Conservation (phyloP, 2,329 filamentous ascomycete species). For the Colletotrichum orbiculare region DNA sequence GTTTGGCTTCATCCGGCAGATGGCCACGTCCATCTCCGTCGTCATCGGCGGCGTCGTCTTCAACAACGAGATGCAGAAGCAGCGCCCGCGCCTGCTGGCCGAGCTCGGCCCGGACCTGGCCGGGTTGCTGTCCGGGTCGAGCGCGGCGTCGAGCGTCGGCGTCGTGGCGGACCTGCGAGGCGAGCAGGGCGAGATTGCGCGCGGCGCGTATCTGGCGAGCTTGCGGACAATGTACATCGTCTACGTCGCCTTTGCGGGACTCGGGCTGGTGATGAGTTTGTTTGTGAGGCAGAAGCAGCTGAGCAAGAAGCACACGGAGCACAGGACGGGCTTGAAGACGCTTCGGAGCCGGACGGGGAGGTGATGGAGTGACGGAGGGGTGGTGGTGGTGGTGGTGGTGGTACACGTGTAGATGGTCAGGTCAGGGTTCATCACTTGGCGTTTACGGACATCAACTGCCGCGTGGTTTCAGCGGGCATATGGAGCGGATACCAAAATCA, state of each 20-base stretch:
- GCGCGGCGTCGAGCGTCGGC: slow-evolving; percentile 71
- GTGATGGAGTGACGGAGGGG: not conserved
- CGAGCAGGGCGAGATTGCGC: slow-evolving; percentile 54
- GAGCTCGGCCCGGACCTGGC: slow-evolving; percentile 64
- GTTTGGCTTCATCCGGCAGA: slow-evolving; percentile 69
- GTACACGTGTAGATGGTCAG: not conserved
- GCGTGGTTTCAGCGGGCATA: slow-evolving; percentile 12
- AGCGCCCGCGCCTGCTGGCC: slow-evolving; percentile 54
- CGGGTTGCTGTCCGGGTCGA: slow-evolving; percentile 64
- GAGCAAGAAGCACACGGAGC: slow-evolving; percentile 66
- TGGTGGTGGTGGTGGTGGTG: not conserved
- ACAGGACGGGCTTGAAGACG: slow-evolving; percentile 66
- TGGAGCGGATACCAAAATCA: slow-evolving; percentile 26
- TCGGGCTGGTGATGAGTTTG: slow-evolving; percentile 59
- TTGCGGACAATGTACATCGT: slow-evolving; percentile 69
- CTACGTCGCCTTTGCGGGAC: slow-evolving; percentile 60
- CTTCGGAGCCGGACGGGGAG: slow-evolving; percentile 42
- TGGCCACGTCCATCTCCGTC: slow-evolving; percentile 67
- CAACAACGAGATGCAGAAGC: slow-evolving; percentile 53
- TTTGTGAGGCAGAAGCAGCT: slow-evolving; percentile 61
- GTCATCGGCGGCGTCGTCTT: slow-evolving; percentile 61
- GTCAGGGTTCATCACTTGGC: slow-evolving; percentile 6
- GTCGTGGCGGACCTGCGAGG: slow-evolving; percentile 64
- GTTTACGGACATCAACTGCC: not conserved
- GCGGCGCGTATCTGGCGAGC: slow-evolving; percentile 60